Base-by-base conservation (phyloP, 441 rosid genomes). In the Populus hybrid region DNA sequence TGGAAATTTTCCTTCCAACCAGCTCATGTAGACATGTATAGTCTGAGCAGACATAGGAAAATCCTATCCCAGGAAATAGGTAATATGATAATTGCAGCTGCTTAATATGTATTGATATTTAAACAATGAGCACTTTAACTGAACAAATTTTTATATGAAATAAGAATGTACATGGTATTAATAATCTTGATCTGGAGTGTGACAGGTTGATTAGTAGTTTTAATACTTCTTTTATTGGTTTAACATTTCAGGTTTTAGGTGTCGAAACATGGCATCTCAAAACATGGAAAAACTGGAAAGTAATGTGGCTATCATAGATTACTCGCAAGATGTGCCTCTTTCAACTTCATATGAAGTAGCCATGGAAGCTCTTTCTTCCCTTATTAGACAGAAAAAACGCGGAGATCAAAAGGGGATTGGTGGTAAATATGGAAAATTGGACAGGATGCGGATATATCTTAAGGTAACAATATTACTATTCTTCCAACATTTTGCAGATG, bases 301-400 rank as follows among this genome's bases (percentile, higher is more conserved):
- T 50, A 73, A 86, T 63, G 82, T 80, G 73, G 79, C 76, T 69
- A 69, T 78, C 20, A 72, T 85, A 83, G 90, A 83, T 82, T 74
- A 68, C 64, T 57, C 68, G 74, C 87, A 69, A 77, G 86, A 86
- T 28, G 74, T 42, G 38, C 82, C 88, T 79, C 81, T 80, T 79
- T 85, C 88, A 57, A 85, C 88, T 78, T 89, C 97, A 40, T 93
- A 93, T 77, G 98, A 92, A 77, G 81, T 80, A 81, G 95, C 93
- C 78, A 93, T 93, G 98, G 93, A 92, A 79, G 93, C 97, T 34
- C 88, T 93, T 77, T 92, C 97, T 28, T 88, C 94, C 69, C 94
- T 90, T 79, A 93, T 93, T 76, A 86, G 93, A 77, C 85, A 90
- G 35, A 85, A 87, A 78, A 91, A 87, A 77, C 94, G 94, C 57